Conservation (phyloP, 805 yeast genomes). For the Metschnikowia amazonensis region DNA sequence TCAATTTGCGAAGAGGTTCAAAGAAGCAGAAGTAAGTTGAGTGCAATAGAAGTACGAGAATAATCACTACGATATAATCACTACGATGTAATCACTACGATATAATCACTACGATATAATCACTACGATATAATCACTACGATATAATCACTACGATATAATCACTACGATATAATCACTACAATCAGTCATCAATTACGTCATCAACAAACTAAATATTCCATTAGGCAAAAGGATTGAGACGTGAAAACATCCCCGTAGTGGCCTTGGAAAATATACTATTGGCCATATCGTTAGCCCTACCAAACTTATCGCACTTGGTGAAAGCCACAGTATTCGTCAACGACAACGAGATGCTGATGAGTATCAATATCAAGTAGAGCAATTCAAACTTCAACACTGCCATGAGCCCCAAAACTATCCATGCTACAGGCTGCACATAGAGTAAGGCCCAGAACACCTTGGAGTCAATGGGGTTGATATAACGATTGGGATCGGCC, state of each 20-base stretch:
- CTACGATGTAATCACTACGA: no score
- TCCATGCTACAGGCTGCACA: conserved; percentile 73
- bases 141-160: no score
- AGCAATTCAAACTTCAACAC: conserved; percentile 71
- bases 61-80: no score
- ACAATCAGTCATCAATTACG: no score
- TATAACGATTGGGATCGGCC: conserved; percentile 64
- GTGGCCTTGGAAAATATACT: conserved; percentile 54
- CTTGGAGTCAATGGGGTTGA: conserved; percentile 89
- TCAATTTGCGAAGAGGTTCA: neutral
- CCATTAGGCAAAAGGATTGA: conserved; percentile 41
- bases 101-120: no score
- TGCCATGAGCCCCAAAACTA: conserved; percentile 69
- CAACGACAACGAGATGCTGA: conserved; percentile 67
- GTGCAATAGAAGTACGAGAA: no score
- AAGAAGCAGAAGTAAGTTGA: no score
- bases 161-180: no score
- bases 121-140: no score
- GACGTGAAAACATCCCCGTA: conserved; percentile 42
- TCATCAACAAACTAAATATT: no score
- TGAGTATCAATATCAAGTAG: conserved; percentile 55
- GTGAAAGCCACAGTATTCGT: conserved; percentile 90
- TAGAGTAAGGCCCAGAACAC: conserved; percentile 83
- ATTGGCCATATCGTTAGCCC: conserved; percentile 65
- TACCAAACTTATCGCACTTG: conserved; percentile 87